Evolutionary conservation across 331 rosid species (phyloP).

Genomic region (Prunus yedoensis): DNA sequence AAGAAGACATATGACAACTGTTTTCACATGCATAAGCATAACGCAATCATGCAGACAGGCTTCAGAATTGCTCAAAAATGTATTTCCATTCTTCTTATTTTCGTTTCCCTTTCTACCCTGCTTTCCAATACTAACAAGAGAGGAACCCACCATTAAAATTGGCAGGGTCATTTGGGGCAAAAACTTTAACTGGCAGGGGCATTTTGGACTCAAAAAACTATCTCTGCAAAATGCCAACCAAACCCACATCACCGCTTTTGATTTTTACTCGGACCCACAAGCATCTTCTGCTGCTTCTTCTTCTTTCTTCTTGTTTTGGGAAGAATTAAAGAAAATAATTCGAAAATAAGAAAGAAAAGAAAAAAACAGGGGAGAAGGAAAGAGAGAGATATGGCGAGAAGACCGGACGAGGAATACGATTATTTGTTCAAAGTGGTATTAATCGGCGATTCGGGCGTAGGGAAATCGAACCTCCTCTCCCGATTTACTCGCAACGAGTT

Average conservation of each 20-base stretch:
- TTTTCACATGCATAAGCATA: not conserved
- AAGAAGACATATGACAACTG: not conserved
- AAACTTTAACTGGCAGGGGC: not conserved
- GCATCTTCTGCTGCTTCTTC: not conserved
- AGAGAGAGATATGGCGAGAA: constrained; percentile 41
- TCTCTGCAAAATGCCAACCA: not conserved
- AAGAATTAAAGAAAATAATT: not conserved
- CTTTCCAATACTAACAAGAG: not conserved
- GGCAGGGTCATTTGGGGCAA: not conserved
- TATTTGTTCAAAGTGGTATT: constrained; percentile 88
- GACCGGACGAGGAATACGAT: constrained; percentile 90
- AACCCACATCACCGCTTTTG: not conserved
- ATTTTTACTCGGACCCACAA: not conserved
- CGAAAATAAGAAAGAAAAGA: not conserved
- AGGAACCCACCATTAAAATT: not conserved
- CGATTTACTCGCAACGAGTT: constrained; percentile 98
- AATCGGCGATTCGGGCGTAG: constrained; percentile 90
- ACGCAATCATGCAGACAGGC: not conserved
- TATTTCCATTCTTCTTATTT: not conserved
- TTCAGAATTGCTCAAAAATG: not conserved
- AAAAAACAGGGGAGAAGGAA: not conserved
- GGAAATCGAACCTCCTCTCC: constrained; percentile 87
- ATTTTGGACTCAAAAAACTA: not conserved
- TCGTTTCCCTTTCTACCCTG: not conserved
- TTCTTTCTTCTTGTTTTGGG: not conserved